phyloP scores from a whole-genome alignment of 176 grass and related monocot genomes.

The Oryza nivara region DNA sequence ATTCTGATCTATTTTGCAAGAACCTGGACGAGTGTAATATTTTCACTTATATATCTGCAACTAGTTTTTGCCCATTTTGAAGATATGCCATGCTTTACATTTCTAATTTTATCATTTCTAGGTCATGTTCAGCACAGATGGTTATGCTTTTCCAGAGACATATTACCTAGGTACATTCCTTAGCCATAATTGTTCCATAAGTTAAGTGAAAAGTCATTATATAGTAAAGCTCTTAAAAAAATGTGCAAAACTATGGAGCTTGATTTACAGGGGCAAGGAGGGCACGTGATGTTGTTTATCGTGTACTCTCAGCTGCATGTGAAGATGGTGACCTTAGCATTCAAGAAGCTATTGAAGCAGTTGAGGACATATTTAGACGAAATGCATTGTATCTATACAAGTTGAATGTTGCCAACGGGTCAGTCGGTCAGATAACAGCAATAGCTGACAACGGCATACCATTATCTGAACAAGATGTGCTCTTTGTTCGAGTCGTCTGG shows the following conservation, averaged over 20 bases:
- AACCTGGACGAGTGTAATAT: constrained; percentile 1
- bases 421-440: constrained; percentile 39
- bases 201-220: constrained; percentile 1
- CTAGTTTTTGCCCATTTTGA: constrained; percentile 25
- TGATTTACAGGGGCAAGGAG: constrained; percentile 67
- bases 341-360: constrained; percentile 77
- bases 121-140: constrained; percentile 99
- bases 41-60: not conserved
- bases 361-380: constrained; percentile 83
- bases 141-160: constrained; percentile 98
- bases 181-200: constrained; percentile 23
- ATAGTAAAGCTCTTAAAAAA: constrained; percentile 16
- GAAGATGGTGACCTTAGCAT: constrained; percentile 91
- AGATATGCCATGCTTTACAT: constrained; percentile 27
- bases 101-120: constrained; percentile 54
- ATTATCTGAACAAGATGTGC: constrained; percentile 52
- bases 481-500: constrained; percentile 93
- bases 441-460: constrained; percentile 30
- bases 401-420: constrained; percentile 58
- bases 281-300: constrained; percentile 84
- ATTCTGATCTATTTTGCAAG: constrained; percentile 20
- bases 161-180: constrained; percentile 80
- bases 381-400: constrained; percentile 86
- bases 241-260: constrained; percentile 9
- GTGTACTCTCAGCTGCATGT: constrained; percentile 69